A percentile compares a stretch with the other conserved stretches of the same genome.
Conservation (phyloP, 139 green algal species). For the Ettlia oleoabundans region DNA sequence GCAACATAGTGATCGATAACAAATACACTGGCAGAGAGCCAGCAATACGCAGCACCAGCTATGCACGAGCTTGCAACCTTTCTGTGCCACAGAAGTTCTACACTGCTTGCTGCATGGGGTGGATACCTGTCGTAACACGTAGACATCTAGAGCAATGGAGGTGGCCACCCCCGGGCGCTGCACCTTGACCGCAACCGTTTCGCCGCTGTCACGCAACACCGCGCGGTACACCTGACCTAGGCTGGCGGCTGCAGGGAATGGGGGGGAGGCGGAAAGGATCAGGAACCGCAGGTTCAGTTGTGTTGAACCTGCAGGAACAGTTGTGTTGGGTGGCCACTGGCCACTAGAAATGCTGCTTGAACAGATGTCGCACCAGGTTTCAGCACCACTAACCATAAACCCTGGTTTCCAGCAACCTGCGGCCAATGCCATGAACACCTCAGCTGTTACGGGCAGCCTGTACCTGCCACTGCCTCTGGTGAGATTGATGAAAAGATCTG, state of each 20-base stretch:
- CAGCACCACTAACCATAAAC: no score
- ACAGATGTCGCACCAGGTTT: no score
- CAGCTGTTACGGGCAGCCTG: neutral
- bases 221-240: constrained; percentile 81
- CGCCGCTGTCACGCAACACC: constrained; percentile 38
- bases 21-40: no score
- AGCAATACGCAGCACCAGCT: no score
- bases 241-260: constrained; percentile 60
- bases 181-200: constrained; percentile 83
- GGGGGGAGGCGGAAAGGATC: neutral
- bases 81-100: no score
- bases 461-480: constrained; percentile 66
- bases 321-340: no score
- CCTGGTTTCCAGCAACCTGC: no score
- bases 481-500: constrained; percentile 75
- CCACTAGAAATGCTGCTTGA: no score
- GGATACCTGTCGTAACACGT: constrained; percentile 77
- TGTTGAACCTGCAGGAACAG: no score
- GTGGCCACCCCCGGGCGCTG: constrained; percentile 84
- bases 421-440: neutral
- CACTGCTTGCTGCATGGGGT: no score
- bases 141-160: constrained; percentile 84
- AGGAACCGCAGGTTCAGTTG: neutral
- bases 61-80: no score
- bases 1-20: no score